These are phyloP conservation scores for Erigeron philadelphicus DNA, from an alignment of 140 eudicot genomes.

Conservation along the genomic window DNA sequence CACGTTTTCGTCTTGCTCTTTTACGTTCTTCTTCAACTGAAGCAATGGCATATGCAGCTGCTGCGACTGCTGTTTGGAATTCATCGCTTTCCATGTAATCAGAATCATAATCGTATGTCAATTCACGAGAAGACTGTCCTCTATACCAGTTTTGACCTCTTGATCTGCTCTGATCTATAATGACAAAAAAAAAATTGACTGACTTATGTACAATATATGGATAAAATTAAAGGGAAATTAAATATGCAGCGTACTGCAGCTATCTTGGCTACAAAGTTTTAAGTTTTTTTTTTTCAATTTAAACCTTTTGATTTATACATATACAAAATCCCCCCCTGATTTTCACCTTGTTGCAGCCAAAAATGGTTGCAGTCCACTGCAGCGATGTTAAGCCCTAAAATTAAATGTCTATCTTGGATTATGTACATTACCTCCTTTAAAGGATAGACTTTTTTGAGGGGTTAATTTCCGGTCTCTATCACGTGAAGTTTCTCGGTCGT, in stretches of 20 bases:
- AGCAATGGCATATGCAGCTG: constrained; percentile 73
- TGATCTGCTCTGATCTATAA: constrained; percentile 29
- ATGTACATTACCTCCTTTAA: constrained; percentile 43
- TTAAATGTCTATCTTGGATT: no score
- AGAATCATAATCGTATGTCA: constrained; percentile 37
- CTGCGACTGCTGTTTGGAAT: constrained; percentile 76
- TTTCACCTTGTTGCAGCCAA: no score
- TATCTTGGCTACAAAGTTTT: no score
- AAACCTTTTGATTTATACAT: no score
- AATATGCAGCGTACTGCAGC: no score
- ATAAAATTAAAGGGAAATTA: no score
- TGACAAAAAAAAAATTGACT: background rate
- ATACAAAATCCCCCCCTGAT: no score
- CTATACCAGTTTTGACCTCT: constrained; percentile 56
- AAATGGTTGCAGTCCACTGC: no score
- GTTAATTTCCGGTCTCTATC: constrained; percentile 37
- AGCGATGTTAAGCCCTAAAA: no score
- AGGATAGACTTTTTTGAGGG: constrained; percentile 48
- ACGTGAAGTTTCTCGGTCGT: constrained; percentile 39
- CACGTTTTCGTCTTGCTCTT: constrained; percentile 27
- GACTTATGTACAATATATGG: no score
- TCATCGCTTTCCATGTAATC: constrained; percentile 38
- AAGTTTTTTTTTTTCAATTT: no score
- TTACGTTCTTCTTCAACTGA: constrained; percentile 54
- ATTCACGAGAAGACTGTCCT: constrained; percentile 61